Evolutionary conservation across 2,329 filamentous ascomycete genomes (phyloP), one percentile per base, ranked within the genome.

Genomic region (Ilyonectria mors-panacis): DNA sequence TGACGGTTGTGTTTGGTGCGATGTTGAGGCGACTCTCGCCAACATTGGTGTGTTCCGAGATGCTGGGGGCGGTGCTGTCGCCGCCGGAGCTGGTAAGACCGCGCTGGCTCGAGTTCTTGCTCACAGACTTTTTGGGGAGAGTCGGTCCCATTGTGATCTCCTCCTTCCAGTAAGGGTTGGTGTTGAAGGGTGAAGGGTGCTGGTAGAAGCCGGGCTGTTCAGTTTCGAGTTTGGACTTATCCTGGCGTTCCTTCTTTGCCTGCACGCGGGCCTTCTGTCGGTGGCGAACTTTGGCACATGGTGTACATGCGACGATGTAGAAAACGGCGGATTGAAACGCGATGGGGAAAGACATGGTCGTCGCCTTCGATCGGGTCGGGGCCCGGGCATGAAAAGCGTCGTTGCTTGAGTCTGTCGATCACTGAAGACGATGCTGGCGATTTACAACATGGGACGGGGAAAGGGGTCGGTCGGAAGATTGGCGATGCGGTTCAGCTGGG

Each of bases 131-230:
- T 75, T 91, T 91, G 35, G 91, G 91, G 39, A 93, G 87, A 3
- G 89, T 90, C 2, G 95, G 95, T 0, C 95, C 95, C 81, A 95
- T 87, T 69, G 85, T 86, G 71, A 98, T 97, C 80, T 98, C 95
- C 77, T 96, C 93, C 35, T 88, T 85, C 95, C 95, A 98, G 81
- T 93, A 94, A 13, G 92, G 91, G 76, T 98, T 98, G 30, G 94
- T 97, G 76, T 91, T 92, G 75, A 94, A 96, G 1, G 94, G 93
- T 50, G 90, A 89, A 2, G 92, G 94, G 75, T 98, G 94, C 57
- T 90, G 87, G 79, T 97, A 96, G 12, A 90, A 81, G 45, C 88
- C 89, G 0, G 93, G 93, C 78, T 94, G 89, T 70, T 94, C 89
- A 61, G 87, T 87, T 73, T 92, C 88, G 65, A 91, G 81, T 66